phyloP scores from a whole-genome alignment of 2,329 filamentous ascomycete genomes.

The Coniochaeta sp. region DNA sequence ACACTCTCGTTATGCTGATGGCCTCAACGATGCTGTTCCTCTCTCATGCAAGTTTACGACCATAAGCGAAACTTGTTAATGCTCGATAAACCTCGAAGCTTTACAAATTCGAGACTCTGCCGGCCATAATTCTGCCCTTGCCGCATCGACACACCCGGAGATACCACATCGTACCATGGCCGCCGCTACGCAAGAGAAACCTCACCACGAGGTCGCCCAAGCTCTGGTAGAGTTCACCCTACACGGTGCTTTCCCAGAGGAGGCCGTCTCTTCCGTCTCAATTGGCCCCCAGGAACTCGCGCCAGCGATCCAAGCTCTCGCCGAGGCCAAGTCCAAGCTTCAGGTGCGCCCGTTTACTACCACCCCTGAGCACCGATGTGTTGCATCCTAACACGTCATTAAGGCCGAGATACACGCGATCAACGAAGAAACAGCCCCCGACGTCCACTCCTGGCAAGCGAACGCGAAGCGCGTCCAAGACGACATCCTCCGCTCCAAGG shows the following conservation, averaged over 20 bases:
- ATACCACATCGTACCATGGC: conserved; percentile 9
- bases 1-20: neutral
- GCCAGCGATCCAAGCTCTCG: conserved; percentile 32
- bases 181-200: conserved; percentile 3
- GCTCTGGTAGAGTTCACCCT: conserved; percentile 58
- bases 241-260: conserved; percentile 38
- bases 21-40: neutral
- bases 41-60: neutral
- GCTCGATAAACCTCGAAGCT: neutral
- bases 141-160: neutral
- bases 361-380: conserved; percentile 3
- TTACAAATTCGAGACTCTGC: neutral
- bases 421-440: conserved; percentile 68
- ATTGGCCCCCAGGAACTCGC: conserved; percentile 28
- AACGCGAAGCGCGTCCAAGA: conserved; percentile 79
- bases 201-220: conserved; percentile 30
- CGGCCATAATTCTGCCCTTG: neutral
- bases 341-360: conserved; percentile 27
- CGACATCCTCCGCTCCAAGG: conserved; percentile 75
- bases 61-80: neutral
- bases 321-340: conserved; percentile 33
- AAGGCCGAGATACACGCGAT: conserved; percentile 67
- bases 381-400: conserved; percentile 1
- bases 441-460: conserved; percentile 79
- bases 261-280: conserved; percentile 31